These are phyloP conservation scores for Flaveria floridana DNA, from an alignment of 140 eudicot species.

Conservation along the genomic window DNA sequence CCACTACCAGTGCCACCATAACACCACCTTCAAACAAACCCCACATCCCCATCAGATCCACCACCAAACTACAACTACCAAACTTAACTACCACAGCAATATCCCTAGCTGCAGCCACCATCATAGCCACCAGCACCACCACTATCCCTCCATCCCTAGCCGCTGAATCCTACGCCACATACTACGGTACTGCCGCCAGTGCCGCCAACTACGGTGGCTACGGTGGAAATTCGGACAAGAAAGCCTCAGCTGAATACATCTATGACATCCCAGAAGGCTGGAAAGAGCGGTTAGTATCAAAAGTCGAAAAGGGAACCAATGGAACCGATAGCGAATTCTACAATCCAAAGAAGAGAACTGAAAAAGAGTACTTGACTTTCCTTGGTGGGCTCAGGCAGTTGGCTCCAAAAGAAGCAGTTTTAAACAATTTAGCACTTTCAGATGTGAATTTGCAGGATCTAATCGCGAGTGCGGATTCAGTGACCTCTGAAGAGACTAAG, in stretches of 20 bases:
- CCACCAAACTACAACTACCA: constrained; percentile 44
- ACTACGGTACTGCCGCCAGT: constrained; percentile 94
- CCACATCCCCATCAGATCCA: constrained; percentile 47
- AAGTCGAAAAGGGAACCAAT: constrained; percentile 90
- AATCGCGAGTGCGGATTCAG: constrained; percentile 61
- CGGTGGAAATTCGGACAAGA: constrained; percentile 88
- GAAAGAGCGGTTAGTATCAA: constrained; percentile 82
- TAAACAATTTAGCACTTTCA: constrained; percentile 77
- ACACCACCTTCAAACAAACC: constrained; percentile 44
- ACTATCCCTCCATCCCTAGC: constrained; percentile 45
- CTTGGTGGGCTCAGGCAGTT: constrained; percentile 68
- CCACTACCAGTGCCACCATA: constrained; percentile 35
- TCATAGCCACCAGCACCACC: constrained; percentile 37
- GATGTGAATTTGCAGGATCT: constrained; percentile 81
- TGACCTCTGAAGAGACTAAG: constrained; percentile 62
- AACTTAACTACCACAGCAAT: constrained; percentile 48
- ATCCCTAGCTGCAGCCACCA: constrained; percentile 57
- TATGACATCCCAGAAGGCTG: constrained; percentile 93
- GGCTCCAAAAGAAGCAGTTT: constrained; percentile 69
- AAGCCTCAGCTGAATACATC: constrained; percentile 84
- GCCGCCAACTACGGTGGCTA: constrained; percentile 96
- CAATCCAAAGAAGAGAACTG: constrained; percentile 76
- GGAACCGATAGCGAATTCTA: constrained; percentile 94
- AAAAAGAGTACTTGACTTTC: constrained; percentile 70
- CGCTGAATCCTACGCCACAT: constrained; percentile 45